phyloP scores from a whole-genome alignment of 805 yeast genomes.

The Yarrowia sp. region DNA sequence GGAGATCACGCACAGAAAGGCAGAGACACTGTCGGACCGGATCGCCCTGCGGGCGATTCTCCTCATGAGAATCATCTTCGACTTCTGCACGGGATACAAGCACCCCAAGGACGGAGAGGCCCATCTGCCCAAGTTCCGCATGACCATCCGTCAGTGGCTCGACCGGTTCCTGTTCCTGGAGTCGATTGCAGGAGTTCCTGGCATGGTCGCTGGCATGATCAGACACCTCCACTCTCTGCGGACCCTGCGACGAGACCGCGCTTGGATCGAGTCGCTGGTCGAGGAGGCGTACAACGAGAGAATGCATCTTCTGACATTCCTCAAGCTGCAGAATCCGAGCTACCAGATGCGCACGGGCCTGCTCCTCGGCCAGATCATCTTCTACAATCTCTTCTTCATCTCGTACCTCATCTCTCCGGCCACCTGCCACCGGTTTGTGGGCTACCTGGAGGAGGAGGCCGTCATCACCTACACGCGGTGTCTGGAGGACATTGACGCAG shows the following conservation, averaged over 20 bases:
- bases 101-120: conserved; percentile 49
- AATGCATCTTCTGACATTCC: conserved; percentile 70
- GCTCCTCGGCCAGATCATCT: conserved; percentile 1
- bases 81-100: conserved; percentile 62
- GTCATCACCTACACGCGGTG: conserved; percentile 66
- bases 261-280: conserved; percentile 68
- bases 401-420: conserved; percentile 58
- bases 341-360: conserved; percentile 48
- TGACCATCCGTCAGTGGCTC: conserved; percentile 66
- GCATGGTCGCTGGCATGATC: conserved; percentile 69
- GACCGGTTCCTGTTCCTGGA: conserved; percentile 60
- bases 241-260: conserved; percentile 61
- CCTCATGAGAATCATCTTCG: conserved; percentile 51
- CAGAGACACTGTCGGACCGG: conserved; percentile 30
- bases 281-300: conserved; percentile 79
- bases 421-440: conserved; percentile 72
- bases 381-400: conserved; percentile 53
- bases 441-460: conserved; percentile 76
- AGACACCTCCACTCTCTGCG: conserved; percentile 66
- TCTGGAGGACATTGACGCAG: conserved; percentile 51
- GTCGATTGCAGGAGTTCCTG: conserved; percentile 75
- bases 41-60: conserved; percentile 51
- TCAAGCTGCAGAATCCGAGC: conserved; percentile 62
- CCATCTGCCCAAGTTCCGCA: conserved; percentile 43
- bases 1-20: conserved; percentile 55